Percentiles rank a stretch among this genome's conserved stretches.
These are phyloP conservation scores for Vitis cinerea DNA, from an alignment of 164 flowering plant genomes.

Conservation along the genomic window DNA sequence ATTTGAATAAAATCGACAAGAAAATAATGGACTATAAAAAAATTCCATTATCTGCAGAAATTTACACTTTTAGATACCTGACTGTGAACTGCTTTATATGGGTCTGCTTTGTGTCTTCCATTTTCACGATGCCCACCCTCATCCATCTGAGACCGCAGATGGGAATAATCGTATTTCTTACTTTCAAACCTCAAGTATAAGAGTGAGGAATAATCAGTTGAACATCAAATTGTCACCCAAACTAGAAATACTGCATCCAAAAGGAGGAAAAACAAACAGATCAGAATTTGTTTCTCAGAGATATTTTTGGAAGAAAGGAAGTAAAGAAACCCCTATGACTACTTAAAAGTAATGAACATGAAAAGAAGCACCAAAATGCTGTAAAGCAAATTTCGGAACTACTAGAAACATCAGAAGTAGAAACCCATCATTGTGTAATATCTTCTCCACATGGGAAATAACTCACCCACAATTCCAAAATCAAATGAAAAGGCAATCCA, in stretches of 20 bases:
- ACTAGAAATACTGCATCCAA: constrained; percentile 5
- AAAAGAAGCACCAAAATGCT: neutral
- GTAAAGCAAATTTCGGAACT: neutral
- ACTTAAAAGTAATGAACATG: neutral
- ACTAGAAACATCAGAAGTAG: neutral
- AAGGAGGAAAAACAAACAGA: neutral
- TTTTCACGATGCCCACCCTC: constrained; percentile 86
- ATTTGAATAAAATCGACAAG: neutral
- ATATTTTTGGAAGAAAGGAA: neutral
- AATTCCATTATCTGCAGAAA: neutral
- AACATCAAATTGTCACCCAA: neutral
- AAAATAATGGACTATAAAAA: neutral
- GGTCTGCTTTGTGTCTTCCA: constrained; percentile 77
- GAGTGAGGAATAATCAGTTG: neutral
- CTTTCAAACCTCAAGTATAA: neutral
- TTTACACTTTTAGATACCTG: constrained; percentile 48
- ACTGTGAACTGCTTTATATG: constrained; percentile 59
- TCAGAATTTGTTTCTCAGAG: neutral
- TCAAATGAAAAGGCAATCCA: neutral
- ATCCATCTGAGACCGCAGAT: constrained; percentile 50
- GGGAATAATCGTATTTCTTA: neutral
- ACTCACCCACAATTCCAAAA: neutral
- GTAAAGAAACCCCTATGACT: neutral
- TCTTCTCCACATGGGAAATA: neutral
- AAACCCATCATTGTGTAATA: neutral